A percentile compares a stretch with the other conserved stretches of the same genome.
Evolutionary conservation across 2,329 filamentous ascomycete species (phyloP).

Genomic region (Phialocephala sp.): DNA sequence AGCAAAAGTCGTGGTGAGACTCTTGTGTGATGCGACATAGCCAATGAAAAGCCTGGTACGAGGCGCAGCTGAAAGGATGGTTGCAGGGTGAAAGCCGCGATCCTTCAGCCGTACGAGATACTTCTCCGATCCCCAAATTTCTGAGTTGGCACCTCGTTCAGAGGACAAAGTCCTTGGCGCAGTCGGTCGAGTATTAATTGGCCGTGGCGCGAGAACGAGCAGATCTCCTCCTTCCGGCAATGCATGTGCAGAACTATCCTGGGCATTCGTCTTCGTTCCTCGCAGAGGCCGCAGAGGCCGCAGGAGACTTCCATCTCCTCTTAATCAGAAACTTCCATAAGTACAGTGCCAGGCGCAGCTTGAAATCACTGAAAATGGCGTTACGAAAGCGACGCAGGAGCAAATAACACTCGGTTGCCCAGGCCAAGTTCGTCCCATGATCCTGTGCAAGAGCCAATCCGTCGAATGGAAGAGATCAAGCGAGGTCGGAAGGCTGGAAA

Average conservation of each 20-base stretch:
- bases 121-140: conserved; percentile 8
- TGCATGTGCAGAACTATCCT: neutral
- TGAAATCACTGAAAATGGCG: neutral
- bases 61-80: conserved; percentile 19
- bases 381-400: neutral
- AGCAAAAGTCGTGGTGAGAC: conserved; percentile 4
- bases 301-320: neutral
- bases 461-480: neutral
- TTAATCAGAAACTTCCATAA: neutral
- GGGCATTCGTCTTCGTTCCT: neutral
- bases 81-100: conserved; percentile 20
- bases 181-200: neutral
- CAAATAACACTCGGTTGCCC: neutral
- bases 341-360: conserved; percentile 2
- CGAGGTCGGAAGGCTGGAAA: neutral
- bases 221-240: neutral
- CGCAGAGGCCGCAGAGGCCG: conserved; percentile 4
- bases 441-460: neutral
- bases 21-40: neutral
- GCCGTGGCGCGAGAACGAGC: neutral
- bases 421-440: neutral
- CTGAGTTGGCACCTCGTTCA: conserved; percentile 12
- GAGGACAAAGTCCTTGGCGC: neutral
- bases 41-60: neutral
- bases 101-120: conserved; percentile 18